Evolutionary conservation across 2,329 filamentous ascomycete species (phyloP), one percentile per base, ranked within the genome.

Genomic region (Rutstroemia sp.): DNA sequence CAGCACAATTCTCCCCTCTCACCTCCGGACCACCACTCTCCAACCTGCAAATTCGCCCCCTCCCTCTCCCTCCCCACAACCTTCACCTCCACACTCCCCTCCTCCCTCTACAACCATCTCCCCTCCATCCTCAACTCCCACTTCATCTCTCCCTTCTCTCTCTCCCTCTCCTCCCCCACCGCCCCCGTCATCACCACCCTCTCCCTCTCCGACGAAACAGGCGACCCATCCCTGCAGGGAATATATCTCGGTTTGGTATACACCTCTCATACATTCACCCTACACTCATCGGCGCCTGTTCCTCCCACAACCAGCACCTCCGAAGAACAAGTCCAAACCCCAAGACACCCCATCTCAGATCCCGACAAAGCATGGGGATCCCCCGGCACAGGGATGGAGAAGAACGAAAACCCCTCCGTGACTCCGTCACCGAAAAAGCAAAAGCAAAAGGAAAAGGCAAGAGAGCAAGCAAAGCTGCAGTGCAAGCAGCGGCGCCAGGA

Each of bases 1-100:
- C 30, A 34, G 2, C 30, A 10, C 3, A 10, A 9, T 9, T 12
- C 30, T 12, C 30, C 9, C 30, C 9, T 34, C 30, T 18, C 44
- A 57, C 8, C 37, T 49, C 42, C 25, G 21, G 12, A n/a, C 6
- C 4, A 25, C 21, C 19, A 12, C 42, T 18, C 18, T 8, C 42
- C 41, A 23, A 53, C 41, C 34, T 56, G 54, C 49, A 41, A 16
- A 19, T 56, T 56, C 19, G 30, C n/a, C 3, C 54, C 54, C 23
- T 56, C 54, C 6, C 30, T 41, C 4, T 37, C 49, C 25, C 47
- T 45, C 53, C 34, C 54, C 37, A 7, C 23, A 56, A 48, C 27
- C 30, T 23, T 53, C 59, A 41, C 27, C 54, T 18, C 25, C 18
- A 25, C 38, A 19, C 19, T 52, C 19, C 19, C 25, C 16, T 9